Evolutionary conservation across 2,329 filamentous ascomycete species (phyloP).

Genomic region (Graphilbum ipis-grandicollis): DNA sequence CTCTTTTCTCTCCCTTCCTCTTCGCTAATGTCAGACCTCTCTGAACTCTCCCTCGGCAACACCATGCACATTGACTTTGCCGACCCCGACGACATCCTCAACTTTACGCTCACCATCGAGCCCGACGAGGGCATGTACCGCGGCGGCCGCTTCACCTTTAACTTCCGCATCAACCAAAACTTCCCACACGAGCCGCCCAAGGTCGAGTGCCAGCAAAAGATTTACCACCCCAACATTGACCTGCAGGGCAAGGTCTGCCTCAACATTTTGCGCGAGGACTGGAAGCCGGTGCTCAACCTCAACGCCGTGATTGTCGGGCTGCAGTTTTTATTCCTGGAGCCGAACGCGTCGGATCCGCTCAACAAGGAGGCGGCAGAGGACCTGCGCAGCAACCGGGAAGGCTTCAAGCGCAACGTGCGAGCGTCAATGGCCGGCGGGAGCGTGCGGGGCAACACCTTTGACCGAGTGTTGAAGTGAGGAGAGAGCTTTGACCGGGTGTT

Average conservation of each 20-base stretch:
- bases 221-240: conserved; percentile 98
- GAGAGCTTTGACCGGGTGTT: too few species aligned
- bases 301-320: conserved; percentile 96
- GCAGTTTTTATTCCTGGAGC: conserved; percentile 94
- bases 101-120: conserved; percentile 66
- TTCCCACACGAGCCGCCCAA: conserved; percentile 97
- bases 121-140: conserved; percentile 84
- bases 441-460: conserved; percentile 57
- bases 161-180: conserved; percentile 81
- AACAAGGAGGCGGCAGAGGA: conserved; percentile 98
- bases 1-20: too few species aligned
- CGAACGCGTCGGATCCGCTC: conserved; percentile 90
- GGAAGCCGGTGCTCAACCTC: conserved; percentile 94
- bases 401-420: conserved; percentile 82
- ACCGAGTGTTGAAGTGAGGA: conserved; percentile 51
- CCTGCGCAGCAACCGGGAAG: conserved; percentile 66
- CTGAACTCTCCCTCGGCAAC: conserved; percentile 58
- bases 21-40: conserved; percentile 41
- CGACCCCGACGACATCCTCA: conserved; percentile 70
- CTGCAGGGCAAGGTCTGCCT: conserved; percentile 94
- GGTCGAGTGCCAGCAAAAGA: conserved; percentile 93
- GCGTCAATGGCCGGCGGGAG: conserved; percentile 65
- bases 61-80: conserved; percentile 74
- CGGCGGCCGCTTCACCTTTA: conserved; percentile 72
- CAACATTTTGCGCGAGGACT: conserved; percentile 94